These are phyloP conservation scores for Neofusicoccum sp. DNA, from an alignment of 2,329 filamentous ascomycete species.

Conservation along the genomic window DNA sequence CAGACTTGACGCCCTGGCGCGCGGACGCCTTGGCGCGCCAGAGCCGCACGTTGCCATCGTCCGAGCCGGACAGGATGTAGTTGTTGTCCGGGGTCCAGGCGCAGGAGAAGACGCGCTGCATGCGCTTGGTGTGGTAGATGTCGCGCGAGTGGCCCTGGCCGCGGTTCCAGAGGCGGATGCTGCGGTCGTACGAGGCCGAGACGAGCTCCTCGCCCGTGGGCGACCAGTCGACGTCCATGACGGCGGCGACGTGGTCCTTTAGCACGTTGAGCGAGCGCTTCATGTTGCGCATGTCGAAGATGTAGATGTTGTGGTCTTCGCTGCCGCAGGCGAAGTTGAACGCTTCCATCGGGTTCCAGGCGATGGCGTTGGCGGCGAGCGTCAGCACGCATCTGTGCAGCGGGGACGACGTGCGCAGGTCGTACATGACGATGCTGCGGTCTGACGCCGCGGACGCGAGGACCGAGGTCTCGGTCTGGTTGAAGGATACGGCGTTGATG, in stretches of 20 bases:
- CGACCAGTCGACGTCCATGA: conserved; percentile 95
- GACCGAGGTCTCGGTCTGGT: conserved; percentile 85
- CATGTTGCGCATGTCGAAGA: conserved; percentile 94
- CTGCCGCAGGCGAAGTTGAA: conserved; percentile 93
- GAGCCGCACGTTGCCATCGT: conserved; percentile 86
- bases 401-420: conserved; percentile 81
- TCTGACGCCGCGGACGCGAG: conserved; percentile 83
- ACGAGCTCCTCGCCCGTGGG: conserved; percentile 94
- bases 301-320: conserved; percentile 89
- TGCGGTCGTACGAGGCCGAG: conserved; percentile 83
- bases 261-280: conserved; percentile 83
- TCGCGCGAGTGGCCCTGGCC: conserved; percentile 82
- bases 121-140: conserved; percentile 95
- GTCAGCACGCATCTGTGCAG: conserved; percentile 77
- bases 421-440: conserved; percentile 82
- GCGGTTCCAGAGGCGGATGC: conserved; percentile 79
- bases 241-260: conserved; percentile 85
- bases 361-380: conserved; percentile 77
- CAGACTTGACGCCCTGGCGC: conserved; percentile 79
- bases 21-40: conserved; percentile 87
- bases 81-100: conserved; percentile 85
- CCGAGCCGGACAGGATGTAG: conserved; percentile 85
- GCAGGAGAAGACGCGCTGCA: conserved; percentile 89
- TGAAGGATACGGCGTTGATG: conserved; percentile 84
- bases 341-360: conserved; percentile 96